Base-by-base conservation (phyloP, 495 filamentous ascomycete genomes). In the Penicillium herquei region DNA sequence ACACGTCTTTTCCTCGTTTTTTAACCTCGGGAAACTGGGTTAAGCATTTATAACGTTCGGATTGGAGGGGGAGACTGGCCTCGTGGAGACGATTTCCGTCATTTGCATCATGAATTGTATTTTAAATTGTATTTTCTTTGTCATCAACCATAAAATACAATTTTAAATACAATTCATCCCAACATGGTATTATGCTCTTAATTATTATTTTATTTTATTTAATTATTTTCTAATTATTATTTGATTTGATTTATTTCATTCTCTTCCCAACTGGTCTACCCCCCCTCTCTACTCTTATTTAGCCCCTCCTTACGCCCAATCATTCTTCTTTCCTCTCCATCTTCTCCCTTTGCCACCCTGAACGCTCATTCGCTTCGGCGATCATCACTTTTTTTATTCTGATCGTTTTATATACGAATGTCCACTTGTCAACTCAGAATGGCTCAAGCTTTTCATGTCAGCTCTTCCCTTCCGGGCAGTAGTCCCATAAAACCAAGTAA, bases 391-490 rank as follows among this genome's bases (percentile, higher is more conserved):
- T 26, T 46, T n/a, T 26, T 14, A 46, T 26, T 46, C 31, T 13
- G 34, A 10, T 26, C 7, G 11, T 46, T 46, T 32, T 32, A 26
- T 26, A 46, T n/a, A 31, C 45, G 54, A 52, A 65, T 65, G 63
- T 65, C 63, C 12, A 65, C 63, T 18, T 65, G 59, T 50, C 63
- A 63, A 54, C 55, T 59, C 49, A 63, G 52, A 57, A 65, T 65
- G 63, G 32, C 63, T 16, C 63, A 62, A 42, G 51, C 51, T 26
- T 65, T 65, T 37, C 59, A 62, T 26, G 7, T 62, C 26, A 34
- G 50, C n/a, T 63, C 56, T 47, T 41, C 49, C 13, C 13, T 58
- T 7, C 50, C 62, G 31, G 45, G 51, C 40, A 51, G 43, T 46
- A 43, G 39, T 54, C 50, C 59, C 37, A 45, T 54, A 55, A 57